Base-by-base conservation (phyloP, 352 stramenopile species). In the Blastocystis sp. region DNA sequence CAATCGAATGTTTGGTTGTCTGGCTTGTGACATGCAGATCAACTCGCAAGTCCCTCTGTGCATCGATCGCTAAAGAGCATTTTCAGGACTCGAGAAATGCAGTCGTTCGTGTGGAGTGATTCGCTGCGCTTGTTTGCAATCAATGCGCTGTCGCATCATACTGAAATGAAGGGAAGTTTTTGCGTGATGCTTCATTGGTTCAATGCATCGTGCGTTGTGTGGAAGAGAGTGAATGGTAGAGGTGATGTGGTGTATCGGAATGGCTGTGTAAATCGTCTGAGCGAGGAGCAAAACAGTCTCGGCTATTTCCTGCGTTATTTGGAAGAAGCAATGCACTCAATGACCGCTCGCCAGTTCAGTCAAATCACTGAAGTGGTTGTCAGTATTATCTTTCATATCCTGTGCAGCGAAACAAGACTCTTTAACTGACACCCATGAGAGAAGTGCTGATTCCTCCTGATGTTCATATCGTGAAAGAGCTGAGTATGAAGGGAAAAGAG, bases 151-250 rank as follows among this genome's bases (percentile, higher is more conserved):
- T 3, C 8, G 0, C 50, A 65, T 39, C 45, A 45, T 13, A 1
- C 3, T n/a, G 30, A 34, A 34, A 26, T 81, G 24, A 63, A 9
- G 26, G 45, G 39, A 6, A 30, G 30, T 20, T 24, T 41, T 3
- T 81, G 70, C 43, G 43, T 81, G 6, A 63, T 81, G 16, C 26
- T 81, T 9, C 37, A 39, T 20, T 81, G 70, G 70, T 64, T 65
- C 41, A 24, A 81, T 43, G 6, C 13, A 16, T 37, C 16, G 70
- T 79, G 7, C 3, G 5, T 34, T 56, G 34, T 18, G 8, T 9
- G 11, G 24, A 18, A 43, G n/a, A 16, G 11, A 41, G 26, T 64
- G 26, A 26, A n/a, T 0, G 11, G 7, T 63, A 81, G 70, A 81
- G 55, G 45, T 26, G 24, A 24, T 24, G 53, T 81, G 0, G 3